Percentiles rank a stretch among this genome's conserved stretches.
Conservation (phyloP, 2,329 filamentous ascomycete species). For the Neopestalotiopsis rosae region DNA sequence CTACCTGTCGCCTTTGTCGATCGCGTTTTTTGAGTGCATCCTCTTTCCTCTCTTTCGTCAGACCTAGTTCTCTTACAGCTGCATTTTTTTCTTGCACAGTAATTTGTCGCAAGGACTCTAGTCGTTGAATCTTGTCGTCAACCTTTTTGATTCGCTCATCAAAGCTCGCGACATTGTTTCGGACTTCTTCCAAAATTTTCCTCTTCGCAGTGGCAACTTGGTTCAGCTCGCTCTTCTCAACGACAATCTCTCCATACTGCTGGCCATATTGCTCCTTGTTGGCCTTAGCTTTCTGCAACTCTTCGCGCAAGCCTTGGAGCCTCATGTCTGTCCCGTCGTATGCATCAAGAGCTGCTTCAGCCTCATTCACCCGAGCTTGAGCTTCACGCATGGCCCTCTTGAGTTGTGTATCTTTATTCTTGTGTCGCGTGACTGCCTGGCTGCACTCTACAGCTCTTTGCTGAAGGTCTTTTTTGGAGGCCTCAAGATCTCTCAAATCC, state of each 20-base stretch:
- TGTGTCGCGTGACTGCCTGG: slow-evolving; percentile 50
- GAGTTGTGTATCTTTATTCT: slow-evolving; percentile 45
- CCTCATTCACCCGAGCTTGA: slow-evolving; percentile 60
- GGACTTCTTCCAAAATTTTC: slow-evolving; percentile 39
- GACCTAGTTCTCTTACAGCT: slow-evolving; percentile 57
- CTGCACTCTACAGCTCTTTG: slow-evolving; percentile 55
- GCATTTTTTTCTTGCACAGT: slow-evolving; percentile 67
- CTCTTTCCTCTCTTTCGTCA: slow-evolving; percentile 50
- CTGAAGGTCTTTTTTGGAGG: slow-evolving; percentile 51
- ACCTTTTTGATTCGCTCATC: slow-evolving; percentile 60
- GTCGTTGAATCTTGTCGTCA: slow-evolving; percentile 55
- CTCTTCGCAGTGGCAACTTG: slow-evolving; percentile 45
- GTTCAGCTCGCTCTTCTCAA: slow-evolving; percentile 56
- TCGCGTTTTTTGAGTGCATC: slow-evolving; percentile 54
- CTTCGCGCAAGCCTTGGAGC: slow-evolving; percentile 62
- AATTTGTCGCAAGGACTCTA: slow-evolving; percentile 54
- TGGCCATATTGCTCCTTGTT: slow-evolving; percentile 54
- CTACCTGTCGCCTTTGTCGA: slow-evolving; percentile 52
- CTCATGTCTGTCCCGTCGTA: slow-evolving; percentile 72
- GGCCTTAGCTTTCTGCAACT: slow-evolving; percentile 58
- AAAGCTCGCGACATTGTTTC: slow-evolving; percentile 41
- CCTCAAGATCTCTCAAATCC: slow-evolving; percentile 59
- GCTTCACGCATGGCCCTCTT: slow-evolving; percentile 62
- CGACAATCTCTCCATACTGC: slow-evolving; percentile 58
- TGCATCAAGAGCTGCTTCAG: slow-evolving; percentile 66